These are phyloP conservation scores for Schwanniomyces sp. DNA, from an alignment of 805 yeast species.

Conservation along the genomic window DNA sequence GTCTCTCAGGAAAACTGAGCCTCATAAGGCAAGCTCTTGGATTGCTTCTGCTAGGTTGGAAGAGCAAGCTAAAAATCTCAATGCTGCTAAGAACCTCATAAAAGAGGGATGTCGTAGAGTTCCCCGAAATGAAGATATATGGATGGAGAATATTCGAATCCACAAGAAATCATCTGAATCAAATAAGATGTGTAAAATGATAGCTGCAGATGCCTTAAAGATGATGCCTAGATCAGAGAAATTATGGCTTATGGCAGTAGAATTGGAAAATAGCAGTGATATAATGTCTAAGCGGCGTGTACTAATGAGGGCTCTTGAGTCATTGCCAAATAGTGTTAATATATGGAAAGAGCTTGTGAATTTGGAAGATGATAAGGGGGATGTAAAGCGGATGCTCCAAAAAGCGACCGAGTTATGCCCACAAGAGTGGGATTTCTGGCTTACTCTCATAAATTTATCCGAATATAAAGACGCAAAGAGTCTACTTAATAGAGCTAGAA, in stretches of 20 bases:
- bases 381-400: constrained; percentile 51
- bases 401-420: constrained; percentile 76
- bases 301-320: constrained; percentile 70
- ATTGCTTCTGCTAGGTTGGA: constrained; percentile 83
- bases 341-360: constrained; percentile 73
- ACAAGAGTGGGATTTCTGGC: constrained; percentile 63
- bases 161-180: constrained; percentile 46
- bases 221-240: constrained; percentile 54
- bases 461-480: constrained; percentile 49
- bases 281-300: constrained; percentile 51
- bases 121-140: constrained; percentile 66
- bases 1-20: constrained; percentile 72
- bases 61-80: constrained; percentile 55
- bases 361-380: constrained; percentile 52
- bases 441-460: constrained; percentile 50
- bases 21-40: constrained; percentile 77
- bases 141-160: constrained; percentile 79
- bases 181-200: constrained; percentile 46
- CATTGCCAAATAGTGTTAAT: constrained; percentile 51
- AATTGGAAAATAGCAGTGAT: constrained; percentile 57
- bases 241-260: constrained; percentile 74
- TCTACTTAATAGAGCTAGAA: constrained; percentile 61
- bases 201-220: constrained; percentile 66
- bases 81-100: constrained; percentile 59
- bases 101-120: constrained; percentile 73